Conservation (phyloP, 2,329 filamentous ascomycete species). For the Cercospora sp. region DNA sequence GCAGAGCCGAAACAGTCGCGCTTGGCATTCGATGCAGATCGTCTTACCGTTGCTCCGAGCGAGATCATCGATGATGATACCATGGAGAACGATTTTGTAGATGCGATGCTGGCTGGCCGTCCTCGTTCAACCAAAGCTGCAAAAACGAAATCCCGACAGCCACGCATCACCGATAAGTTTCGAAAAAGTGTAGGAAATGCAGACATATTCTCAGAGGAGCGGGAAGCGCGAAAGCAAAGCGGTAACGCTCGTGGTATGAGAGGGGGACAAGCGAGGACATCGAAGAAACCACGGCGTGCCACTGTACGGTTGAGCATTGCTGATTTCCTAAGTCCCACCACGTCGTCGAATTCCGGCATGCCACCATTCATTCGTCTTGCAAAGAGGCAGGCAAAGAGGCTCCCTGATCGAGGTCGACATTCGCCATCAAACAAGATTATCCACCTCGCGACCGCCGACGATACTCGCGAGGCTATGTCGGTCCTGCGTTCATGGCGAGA, state of each 20-base stretch:
- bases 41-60: conserved; percentile 9
- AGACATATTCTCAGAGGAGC: conserved; percentile 30
- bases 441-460: conserved; percentile 52
- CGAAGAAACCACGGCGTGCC: neutral
- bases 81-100: conserved; percentile 51
- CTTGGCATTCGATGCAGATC: conserved; percentile 20
- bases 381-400: conserved; percentile 52
- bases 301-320: conserved; percentile 49
- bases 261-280: neutral
- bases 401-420: conserved; percentile 52
- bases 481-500: conserved; percentile 54
- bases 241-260: neutral
- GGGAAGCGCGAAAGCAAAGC: conserved; percentile 8
- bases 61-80: conserved; percentile 36
- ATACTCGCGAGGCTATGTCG: conserved; percentile 56
- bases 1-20: conserved; percentile 7
- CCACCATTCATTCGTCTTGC: conserved; percentile 59
- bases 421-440: conserved; percentile 56
- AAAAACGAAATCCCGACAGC: conserved; percentile 39
- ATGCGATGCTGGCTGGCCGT: conserved; percentile 41
- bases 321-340: conserved; percentile 44
- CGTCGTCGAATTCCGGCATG: conserved; percentile 35
- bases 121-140: conserved; percentile 19
- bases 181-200: neutral
- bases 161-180: conserved; percentile 42